Conservation (phyloP, 495 filamentous ascomycete genomes). For the Neurospora sp. region DNA sequence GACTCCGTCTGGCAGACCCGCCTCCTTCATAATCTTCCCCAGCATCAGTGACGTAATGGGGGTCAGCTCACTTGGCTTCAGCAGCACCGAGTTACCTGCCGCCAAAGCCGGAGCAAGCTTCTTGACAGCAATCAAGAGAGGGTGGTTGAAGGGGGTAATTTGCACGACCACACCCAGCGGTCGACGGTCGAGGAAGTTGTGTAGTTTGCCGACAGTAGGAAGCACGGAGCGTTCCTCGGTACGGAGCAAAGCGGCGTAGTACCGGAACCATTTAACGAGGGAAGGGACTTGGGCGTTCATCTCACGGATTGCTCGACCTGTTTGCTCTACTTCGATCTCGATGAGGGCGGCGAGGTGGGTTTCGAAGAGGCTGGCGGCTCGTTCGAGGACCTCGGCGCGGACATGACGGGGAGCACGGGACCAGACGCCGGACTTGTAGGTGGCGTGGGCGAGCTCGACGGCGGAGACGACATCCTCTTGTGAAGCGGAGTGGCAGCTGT, state of each 20-base stretch:
- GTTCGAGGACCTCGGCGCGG: slow-evolving; percentile 47
- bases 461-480: slow-evolving; percentile 35
- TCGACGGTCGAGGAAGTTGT: slow-evolving; percentile 49
- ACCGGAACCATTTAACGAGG: slow-evolving; percentile 54
- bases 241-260: slow-evolving; percentile 49
- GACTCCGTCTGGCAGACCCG: slow-evolving; percentile 47
- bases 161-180: slow-evolving; percentile 54
- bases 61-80: slow-evolving; percentile 53
- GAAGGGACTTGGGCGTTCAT: slow-evolving; percentile 55
- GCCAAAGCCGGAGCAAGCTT: slow-evolving; percentile 52
- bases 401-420: slow-evolving; percentile 41
- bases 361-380: slow-evolving; percentile 41
- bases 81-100: slow-evolving; percentile 50
- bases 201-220: slow-evolving; percentile 48
- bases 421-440: slow-evolving; percentile 49
- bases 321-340: slow-evolving; percentile 48
- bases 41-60: slow-evolving; percentile 47
- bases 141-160: slow-evolving; percentile 59
- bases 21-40: slow-evolving; percentile 40
- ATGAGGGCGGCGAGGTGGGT: slow-evolving; percentile 41
- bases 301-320: slow-evolving; percentile 52
- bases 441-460: slow-evolving; percentile 32
- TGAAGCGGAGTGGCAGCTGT: slow-evolving; percentile 43
- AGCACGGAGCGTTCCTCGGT: slow-evolving; percentile 51
- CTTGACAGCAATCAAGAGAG: slow-evolving; percentile 52